Percentiles rank a stretch among this genome's conserved stretches.
Evolutionary conservation across 78 protist species (phyloP).

Genomic region (Dictyostelium purpureum): DNA sequence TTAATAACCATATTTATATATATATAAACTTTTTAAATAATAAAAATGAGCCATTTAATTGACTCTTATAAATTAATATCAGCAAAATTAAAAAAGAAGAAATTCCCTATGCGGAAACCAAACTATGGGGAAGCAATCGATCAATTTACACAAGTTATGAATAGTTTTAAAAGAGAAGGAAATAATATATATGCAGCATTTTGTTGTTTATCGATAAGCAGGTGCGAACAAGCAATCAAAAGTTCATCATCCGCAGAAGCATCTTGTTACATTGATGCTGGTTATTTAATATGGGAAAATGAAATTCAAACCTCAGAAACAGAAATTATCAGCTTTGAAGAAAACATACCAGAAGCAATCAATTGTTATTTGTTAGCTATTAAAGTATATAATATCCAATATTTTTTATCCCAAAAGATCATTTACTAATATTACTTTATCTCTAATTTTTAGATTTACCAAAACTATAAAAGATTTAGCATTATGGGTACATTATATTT

Average conservation of each 20-base stretch:
- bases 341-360: slow-evolving; percentile 73
- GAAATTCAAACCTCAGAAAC: slow-evolving; percentile 22
- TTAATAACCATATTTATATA: too few relatives aligned
- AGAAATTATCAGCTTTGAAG: slow-evolving; percentile 50
- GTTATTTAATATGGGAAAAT: slow-evolving; percentile 76
- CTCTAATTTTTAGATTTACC: slow-evolving; percentile 26
- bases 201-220: slow-evolving; percentile 63
- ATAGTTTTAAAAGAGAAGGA: slow-evolving; percentile 62
- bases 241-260: slow-evolving; percentile 72
- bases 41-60: slow-evolving; percentile 61
- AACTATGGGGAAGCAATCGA: slow-evolving; percentile 63
- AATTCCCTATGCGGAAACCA: slow-evolving; percentile 75
- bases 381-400: not conserved
- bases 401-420: not conserved
- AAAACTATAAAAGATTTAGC: slow-evolving; percentile 76
- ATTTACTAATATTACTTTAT: not conserved
- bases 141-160: slow-evolving; percentile 75
- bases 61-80: slow-evolving; percentile 69
- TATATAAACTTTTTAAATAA: too few relatives aligned
- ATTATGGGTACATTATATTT: slow-evolving; percentile 73
- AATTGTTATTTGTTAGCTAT: slow-evolving; percentile 72
- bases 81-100: slow-evolving; percentile 49
- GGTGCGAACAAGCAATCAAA: slow-evolving; percentile 77
- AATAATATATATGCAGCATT: slow-evolving; percentile 73
- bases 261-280: slow-evolving; percentile 75